These are phyloP conservation scores for Rhizopus sp. DNA, from an alignment of 371 early-diverging fungal genomes.

Conservation along the genomic window DNA sequence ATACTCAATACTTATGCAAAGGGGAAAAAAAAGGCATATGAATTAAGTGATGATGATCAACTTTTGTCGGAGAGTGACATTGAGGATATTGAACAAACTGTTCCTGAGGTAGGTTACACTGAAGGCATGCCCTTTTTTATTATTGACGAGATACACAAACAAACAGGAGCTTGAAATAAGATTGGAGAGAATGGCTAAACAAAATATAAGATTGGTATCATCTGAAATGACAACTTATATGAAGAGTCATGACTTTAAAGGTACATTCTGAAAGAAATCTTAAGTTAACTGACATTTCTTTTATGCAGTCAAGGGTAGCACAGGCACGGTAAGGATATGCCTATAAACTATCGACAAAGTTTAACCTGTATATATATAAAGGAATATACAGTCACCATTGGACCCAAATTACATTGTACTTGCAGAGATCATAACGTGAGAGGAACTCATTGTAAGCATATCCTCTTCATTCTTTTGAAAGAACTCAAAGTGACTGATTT, in stretches of 20 bases:
- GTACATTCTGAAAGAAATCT: background rate
- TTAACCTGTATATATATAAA: background rate
- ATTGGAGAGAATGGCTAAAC: conserved; percentile 8
- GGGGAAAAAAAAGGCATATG: background rate
- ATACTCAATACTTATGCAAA: background rate
- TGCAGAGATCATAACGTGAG: conserved; percentile 16
- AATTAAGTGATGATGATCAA: background rate
- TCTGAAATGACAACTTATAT: conserved; percentile 11
- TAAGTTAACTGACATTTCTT: background rate
- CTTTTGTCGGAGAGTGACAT: background rate
- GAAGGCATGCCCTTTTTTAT: background rate
- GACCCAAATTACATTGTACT: conserved; percentile 15
- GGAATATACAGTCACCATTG: conserved; percentile 16
- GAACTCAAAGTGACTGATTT: conserved; percentile 10
- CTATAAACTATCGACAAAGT: background rate
- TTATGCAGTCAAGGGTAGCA: conserved; percentile 18
- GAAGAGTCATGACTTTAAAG: conserved; percentile 17
- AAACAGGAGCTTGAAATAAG: conserved; percentile 5
- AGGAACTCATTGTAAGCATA: conserved; percentile 23
- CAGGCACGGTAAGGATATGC: conserved; percentile 17
- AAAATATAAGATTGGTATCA: conserved; percentile 9
- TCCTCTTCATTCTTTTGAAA: conserved; percentile 14
- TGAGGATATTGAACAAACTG: conserved; percentile 1
- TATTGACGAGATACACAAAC: background rate
- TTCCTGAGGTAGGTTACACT: background rate